phyloP scores from a whole-genome alignment of 345 rosid species.

The Populus deltoides region DNA sequence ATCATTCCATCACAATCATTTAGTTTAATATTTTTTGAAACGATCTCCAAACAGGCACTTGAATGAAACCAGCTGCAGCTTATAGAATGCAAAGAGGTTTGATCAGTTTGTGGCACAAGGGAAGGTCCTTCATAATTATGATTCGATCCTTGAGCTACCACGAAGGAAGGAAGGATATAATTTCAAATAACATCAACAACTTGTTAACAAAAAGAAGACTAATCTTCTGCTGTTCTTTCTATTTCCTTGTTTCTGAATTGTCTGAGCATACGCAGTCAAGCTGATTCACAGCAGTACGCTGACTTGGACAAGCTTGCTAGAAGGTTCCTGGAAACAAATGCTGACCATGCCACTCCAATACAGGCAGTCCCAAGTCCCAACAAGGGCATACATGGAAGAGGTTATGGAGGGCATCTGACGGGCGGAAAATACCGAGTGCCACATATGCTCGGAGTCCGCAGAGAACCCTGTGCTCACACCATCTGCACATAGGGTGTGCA shows the following conservation, averaged over 20 bases:
- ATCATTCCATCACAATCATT: no score
- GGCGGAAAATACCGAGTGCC: constrained; percentile 57
- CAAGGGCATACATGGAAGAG: constrained; percentile 30
- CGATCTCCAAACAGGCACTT: no score
- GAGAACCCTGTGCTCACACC: constrained; percentile 73
- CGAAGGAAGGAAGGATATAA: constrained; percentile 38
- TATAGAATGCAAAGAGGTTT: constrained; percentile 45
- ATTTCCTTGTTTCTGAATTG: neutral
- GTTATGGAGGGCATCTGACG: constrained; percentile 47
- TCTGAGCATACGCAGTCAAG: constrained; percentile 25
- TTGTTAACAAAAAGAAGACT: neutral
- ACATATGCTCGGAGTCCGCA: constrained; percentile 61
- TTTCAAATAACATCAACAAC: neutral
- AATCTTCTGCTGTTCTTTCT: neutral
- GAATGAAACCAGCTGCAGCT: neutral
- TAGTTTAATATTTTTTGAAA: no score
- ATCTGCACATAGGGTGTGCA: constrained; percentile 66
- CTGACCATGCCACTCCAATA: constrained; percentile 21
- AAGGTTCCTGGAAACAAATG: constrained; percentile 50
- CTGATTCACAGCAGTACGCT: constrained; percentile 48
- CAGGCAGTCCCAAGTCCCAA: constrained; percentile 37
- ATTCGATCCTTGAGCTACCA: constrained; percentile 60
- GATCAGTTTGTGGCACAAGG: constrained; percentile 73
- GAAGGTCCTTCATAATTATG: constrained; percentile 67
- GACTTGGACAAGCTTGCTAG: constrained; percentile 59